Conservation (phyloP, 208 protist species). For the Leishmania gerbilli region DNA sequence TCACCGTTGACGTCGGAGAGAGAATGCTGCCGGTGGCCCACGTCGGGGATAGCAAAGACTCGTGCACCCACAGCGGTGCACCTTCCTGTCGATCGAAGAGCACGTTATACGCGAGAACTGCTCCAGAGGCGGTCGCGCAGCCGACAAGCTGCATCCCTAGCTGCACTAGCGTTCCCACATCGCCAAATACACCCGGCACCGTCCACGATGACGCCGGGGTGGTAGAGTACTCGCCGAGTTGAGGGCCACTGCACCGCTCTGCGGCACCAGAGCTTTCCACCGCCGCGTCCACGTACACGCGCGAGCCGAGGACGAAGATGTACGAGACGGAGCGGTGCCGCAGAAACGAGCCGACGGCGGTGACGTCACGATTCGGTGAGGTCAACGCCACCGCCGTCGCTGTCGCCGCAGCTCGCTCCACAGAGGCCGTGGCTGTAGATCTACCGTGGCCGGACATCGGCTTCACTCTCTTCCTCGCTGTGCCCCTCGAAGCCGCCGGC, state of each 20-base stretch:
- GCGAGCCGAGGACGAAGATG: constrained; percentile 55
- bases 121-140: constrained; percentile 70
- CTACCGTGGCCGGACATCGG: not conserved
- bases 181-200: constrained; percentile 48
- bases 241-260: constrained; percentile 18
- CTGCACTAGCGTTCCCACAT: constrained; percentile 53
- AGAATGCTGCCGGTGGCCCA: not conserved
- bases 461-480: not conserved
- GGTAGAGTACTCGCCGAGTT: constrained; percentile 70
- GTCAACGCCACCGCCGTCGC: not conserved
- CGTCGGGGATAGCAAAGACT: constrained; percentile 25
- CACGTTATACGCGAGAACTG: constrained; percentile 77
- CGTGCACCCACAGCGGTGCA: constrained; percentile 64
- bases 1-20: not conserved
- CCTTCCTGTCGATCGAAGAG: constrained; percentile 77
- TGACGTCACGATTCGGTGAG: constrained; percentile 45
- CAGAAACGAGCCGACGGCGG: constrained; percentile 67
- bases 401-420: not conserved
- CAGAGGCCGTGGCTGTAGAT: not conserved
- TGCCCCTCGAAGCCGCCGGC: not conserved
- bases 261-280: not conserved
- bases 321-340: constrained; percentile 65
- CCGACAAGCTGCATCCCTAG: constrained; percentile 63
- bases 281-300: constrained; percentile 42
- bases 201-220: constrained; percentile 56